These are phyloP conservation scores for Aurinia saxatilis DNA, from an alignment of 345 rosid species.

Conservation along the genomic window DNA sequence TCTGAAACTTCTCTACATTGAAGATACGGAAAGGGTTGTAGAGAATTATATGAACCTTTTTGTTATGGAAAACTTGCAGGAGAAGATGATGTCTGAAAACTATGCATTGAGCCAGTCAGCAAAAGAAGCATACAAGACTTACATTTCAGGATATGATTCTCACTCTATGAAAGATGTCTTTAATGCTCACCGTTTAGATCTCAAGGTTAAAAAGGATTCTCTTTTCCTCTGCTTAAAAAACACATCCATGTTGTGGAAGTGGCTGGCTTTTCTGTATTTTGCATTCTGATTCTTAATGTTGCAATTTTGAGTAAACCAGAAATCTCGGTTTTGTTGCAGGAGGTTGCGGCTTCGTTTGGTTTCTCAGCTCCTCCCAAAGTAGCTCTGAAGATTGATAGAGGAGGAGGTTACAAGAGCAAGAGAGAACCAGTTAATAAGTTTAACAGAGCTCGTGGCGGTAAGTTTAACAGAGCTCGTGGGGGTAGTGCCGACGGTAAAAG, in stretches of 20 bases:
- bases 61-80: constrained; percentile 43
- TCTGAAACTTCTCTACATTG: neutral
- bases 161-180: constrained; percentile 93
- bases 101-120: constrained; percentile 72
- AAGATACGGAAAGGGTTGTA: neutral
- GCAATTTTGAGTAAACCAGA: neutral
- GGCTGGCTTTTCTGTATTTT: neutral
- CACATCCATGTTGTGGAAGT: too few relatives aligned
- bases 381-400: constrained; percentile 67
- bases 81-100: constrained; percentile 64
- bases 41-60: neutral
- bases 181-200: constrained; percentile 78
- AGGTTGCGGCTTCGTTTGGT: constrained; percentile 79
- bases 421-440: constrained; percentile 41
- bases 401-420: constrained; percentile 65
- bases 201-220: constrained; percentile 41
- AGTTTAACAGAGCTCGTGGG: constrained; percentile 42
- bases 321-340: constrained; percentile 36
- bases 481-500: constrained; percentile 36
- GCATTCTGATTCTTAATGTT: neutral
- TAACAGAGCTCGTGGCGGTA: constrained; percentile 47
- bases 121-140: constrained; percentile 87
- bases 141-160: constrained; percentile 84
- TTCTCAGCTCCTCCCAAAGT: constrained; percentile 75
- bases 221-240: too few relatives aligned